Conservation (phyloP, 2,329 filamentous ascomycete genomes). For the Periglandula ipomoeae region DNA sequence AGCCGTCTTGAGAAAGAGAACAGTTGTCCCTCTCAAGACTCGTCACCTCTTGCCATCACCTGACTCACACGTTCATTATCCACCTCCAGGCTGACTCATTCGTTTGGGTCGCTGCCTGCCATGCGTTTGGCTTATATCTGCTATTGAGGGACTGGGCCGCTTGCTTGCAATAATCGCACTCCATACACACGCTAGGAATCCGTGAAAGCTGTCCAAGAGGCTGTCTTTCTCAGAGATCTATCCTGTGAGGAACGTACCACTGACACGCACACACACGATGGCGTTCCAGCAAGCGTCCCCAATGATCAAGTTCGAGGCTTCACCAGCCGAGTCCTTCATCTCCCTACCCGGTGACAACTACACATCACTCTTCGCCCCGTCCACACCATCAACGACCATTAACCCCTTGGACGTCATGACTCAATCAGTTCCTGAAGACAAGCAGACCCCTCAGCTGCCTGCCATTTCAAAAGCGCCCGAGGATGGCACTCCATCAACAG, state of each 20-base stretch:
- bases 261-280: conserved; percentile 21
- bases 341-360: conserved; percentile 41
- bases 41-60: conserved; percentile 6
- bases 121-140: conserved; percentile 13
- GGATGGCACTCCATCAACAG: conserved; percentile 4
- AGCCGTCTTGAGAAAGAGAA: neutral
- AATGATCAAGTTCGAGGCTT: conserved; percentile 42
- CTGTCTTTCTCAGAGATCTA: neutral
- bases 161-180: conserved; percentile 5
- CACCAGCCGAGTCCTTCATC: conserved; percentile 44
- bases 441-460: conserved; percentile 14
- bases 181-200: neutral
- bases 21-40: conserved; percentile 11
- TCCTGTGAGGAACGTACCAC: neutral
- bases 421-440: conserved; percentile 27
- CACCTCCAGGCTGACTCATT: conserved; percentile 14
- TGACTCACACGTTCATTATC: conserved; percentile 15
- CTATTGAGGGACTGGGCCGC: conserved; percentile 11
- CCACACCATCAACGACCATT: conserved; percentile 26
- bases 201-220: conserved; percentile 7
- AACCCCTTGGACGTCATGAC: conserved; percentile 42
- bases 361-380: conserved; percentile 36
- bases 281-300: conserved; percentile 31
- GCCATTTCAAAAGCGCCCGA: conserved; percentile 17
- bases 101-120: conserved; percentile 13